Conservation (phyloP, 345 rosid species). For the Syzygium aqueum region DNA sequence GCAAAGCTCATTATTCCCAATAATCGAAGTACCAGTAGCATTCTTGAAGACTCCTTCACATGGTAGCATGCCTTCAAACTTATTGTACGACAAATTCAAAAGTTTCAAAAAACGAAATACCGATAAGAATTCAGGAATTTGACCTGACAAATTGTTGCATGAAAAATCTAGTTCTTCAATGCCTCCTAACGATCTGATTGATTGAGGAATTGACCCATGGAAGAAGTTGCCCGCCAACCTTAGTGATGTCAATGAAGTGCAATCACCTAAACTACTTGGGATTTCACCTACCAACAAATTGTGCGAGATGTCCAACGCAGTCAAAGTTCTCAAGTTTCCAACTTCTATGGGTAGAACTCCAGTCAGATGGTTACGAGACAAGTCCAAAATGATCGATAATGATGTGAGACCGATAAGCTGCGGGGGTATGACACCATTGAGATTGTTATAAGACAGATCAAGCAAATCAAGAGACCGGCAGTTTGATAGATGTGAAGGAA, state of each 20-base stretch:
- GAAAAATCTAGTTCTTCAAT: not conserved
- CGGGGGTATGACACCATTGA: too few relatives aligned
- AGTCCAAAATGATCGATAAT: too few relatives aligned
- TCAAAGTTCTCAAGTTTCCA: too few relatives aligned
- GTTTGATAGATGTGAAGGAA: too few relatives aligned
- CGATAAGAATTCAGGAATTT: not conserved
- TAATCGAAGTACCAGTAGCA: not conserved
- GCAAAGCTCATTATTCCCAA: not conserved
- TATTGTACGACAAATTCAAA: not conserved
- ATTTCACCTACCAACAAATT: too few relatives aligned
- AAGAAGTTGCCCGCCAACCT: not conserved
- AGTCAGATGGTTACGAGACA: too few relatives aligned
- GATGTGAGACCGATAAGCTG: too few relatives aligned
- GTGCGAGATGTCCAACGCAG: too few relatives aligned
- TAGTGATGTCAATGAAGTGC: not conserved
- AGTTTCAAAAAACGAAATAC: not conserved
- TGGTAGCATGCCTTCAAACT: not conserved
- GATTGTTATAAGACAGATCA: too few relatives aligned
- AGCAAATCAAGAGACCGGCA: too few relatives aligned
- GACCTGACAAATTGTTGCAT: not conserved
- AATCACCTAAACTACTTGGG: not conserved
- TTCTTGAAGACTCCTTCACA: not conserved
- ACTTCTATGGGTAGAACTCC: too few relatives aligned
- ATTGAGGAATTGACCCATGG: not conserved
- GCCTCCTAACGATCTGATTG: not conserved